phyloP scores from a whole-genome alignment of 2,329 filamentous ascomycete species.

The Trichophyton rubrum region DNA sequence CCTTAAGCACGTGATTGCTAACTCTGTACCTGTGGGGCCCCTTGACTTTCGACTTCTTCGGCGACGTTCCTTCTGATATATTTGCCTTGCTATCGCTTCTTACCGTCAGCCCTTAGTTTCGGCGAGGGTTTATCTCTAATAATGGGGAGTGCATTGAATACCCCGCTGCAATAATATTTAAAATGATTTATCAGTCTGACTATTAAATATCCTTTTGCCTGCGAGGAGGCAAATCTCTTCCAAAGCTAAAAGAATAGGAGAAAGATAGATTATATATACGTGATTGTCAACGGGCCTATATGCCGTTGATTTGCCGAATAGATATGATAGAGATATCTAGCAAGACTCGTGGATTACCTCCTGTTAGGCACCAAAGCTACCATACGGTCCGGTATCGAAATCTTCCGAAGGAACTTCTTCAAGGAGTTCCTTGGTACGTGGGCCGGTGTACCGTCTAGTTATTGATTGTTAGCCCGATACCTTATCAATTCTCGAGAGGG shows the following conservation, averaged over 20 bases:
- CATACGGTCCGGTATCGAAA: conserved; percentile 7
- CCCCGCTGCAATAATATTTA: not conserved
- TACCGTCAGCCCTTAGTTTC: not conserved
- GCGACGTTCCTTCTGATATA: too few relatives aligned
- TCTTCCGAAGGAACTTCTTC: conserved; percentile 26
- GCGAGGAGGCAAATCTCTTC: not conserved
- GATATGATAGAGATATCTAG: not conserved
- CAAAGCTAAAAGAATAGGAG: not conserved
- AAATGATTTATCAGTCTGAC: not conserved
- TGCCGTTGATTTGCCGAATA: too few relatives aligned
- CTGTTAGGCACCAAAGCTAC: not conserved
- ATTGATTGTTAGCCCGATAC: not conserved
- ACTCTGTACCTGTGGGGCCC: too few relatives aligned
- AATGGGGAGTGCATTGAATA: not conserved
- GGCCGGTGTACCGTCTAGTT: conserved; percentile 46
- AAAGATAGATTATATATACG: too few relatives aligned
- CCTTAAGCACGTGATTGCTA: not conserved
- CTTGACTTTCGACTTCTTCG: not conserved
- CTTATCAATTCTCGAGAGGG: not conserved
- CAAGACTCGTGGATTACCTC: not conserved
- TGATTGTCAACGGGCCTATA: too few relatives aligned
- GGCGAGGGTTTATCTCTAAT: not conserved
- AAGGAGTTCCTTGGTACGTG: conserved; percentile 43
- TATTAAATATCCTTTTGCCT: not conserved
- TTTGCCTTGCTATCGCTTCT: not conserved